Evolutionary conservation across 257 asterid genomes (phyloP), one percentile per base, ranked within the genome.

Genomic region (Solanum boliviense): DNA sequence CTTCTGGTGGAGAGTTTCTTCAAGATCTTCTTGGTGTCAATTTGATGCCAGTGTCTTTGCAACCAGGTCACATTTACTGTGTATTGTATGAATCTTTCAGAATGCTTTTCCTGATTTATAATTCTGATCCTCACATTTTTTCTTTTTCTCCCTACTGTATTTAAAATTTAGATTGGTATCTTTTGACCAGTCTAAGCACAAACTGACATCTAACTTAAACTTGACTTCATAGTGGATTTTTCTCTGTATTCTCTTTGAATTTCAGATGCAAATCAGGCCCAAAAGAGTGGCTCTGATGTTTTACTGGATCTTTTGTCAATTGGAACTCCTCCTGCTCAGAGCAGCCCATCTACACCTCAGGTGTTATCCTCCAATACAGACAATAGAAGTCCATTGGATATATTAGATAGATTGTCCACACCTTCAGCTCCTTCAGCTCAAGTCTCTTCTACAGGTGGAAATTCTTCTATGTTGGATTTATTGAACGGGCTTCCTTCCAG

Each of bases 21-120:
- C 96, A 94, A 67, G 98, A 97, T 91, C 98, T 97, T 92, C 95
- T 97, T 65, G 99, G 98, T 88, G 93, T 93, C 88, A 95, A 95
- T 92, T 39, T 94, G 83, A 89, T 95, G 81, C 90, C 96, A 44
- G 90, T 93, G 34, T 76, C 92, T 16, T 88, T 93, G 83, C 93
- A 89, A 84, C 44, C 94, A 95, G 99, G 98, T 97, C 87, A 48
- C 41, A 46, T 82, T 82, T 82, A 32, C 86, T 82, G 36, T 82
- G 86, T 46, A 27, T 44, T 81, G 67, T 32, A 81, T 46, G 68
- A 81, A 81, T 44, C 38, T 79, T 79, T 79, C 67, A 44, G 85
- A 81, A 46, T 81, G 36, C 38, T 81, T 78, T 81, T 44, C 18
- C 85, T 81, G 39, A 81, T 46, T 81, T 29, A 44, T 44, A 79